Conservation (phyloP, 2,329 filamentous ascomycete genomes). For the Endothia cerciana region DNA sequence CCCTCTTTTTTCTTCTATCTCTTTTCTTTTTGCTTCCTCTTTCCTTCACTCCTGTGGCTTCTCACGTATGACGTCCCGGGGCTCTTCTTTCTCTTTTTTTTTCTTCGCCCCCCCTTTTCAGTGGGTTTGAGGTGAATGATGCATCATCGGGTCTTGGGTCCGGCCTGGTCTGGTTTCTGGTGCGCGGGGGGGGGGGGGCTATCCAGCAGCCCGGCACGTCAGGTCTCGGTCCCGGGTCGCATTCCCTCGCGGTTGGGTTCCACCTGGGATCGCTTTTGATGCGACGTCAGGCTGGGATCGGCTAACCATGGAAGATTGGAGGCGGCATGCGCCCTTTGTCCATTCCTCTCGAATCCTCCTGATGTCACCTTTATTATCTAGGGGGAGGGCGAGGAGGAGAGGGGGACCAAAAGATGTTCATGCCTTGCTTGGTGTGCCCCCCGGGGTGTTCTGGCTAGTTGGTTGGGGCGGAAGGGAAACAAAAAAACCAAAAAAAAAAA, state of each 20-base stretch:
- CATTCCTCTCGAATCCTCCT: background rate
- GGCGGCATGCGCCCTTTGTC: background rate
- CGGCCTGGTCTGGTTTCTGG: background rate
- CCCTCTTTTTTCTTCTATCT: background rate
- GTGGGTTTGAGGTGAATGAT: background rate
- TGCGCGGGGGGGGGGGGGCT: background rate
- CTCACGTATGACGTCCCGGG: background rate
- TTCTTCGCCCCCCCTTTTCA: background rate
- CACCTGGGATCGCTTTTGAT: background rate
- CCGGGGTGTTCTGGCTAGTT: too few species aligned
- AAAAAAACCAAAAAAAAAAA: too few species aligned
- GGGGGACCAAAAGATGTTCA: too few species aligned
- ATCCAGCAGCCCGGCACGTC: background rate
- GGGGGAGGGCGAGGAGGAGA: too few species aligned
- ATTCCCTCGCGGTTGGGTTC: background rate
- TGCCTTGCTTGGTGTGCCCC: too few species aligned
- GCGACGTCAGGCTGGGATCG: background rate
- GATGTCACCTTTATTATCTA: too few species aligned
- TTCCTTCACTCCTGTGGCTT: background rate
- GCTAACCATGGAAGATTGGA: background rate
- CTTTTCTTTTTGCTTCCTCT: background rate
- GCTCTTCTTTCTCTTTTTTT: background rate
- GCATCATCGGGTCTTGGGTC: background rate
- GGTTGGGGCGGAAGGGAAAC: too few species aligned
- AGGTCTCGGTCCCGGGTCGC: constrained; percentile 1